These are phyloP conservation scores for Komagataella pastoris DNA, from an alignment of 805 yeast species.

Conservation along the genomic window DNA sequence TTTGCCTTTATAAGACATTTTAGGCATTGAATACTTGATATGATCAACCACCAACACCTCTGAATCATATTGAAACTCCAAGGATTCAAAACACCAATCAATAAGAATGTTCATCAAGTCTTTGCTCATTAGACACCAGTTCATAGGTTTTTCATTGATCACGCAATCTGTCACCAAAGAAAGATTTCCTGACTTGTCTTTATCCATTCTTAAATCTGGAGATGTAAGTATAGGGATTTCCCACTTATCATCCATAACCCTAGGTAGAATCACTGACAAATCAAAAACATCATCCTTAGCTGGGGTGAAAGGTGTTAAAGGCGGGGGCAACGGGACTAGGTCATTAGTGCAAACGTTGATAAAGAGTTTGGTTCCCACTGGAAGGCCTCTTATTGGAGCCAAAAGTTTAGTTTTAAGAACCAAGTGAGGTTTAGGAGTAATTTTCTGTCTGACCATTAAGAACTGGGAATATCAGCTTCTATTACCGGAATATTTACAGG, in stretches of 20 bases:
- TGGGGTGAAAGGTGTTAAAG: slow-evolving; percentile 1
- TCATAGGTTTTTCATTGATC: slow-evolving; percentile 47
- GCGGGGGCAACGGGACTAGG: slow-evolving; percentile 49
- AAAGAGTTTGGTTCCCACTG: slow-evolving; percentile 49
- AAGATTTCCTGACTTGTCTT: slow-evolving; percentile 57
- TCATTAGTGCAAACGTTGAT: slow-evolving; percentile 62
- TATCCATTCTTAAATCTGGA: slow-evolving; percentile 30
- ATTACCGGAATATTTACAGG: not conserved
- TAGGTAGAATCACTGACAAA: slow-evolving; percentile 44
- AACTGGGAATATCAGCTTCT: not conserved
- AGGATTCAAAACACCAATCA: slow-evolving; percentile 77
- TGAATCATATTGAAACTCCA: slow-evolving; percentile 25
- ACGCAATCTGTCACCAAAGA: slow-evolving; percentile 73
- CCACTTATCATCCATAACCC: slow-evolving; percentile 65
- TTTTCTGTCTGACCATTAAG: not conserved
- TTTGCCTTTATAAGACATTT: slow-evolving; percentile 59
- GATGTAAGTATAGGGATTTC: slow-evolving; percentile 74
- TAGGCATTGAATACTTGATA: slow-evolving; percentile 49
- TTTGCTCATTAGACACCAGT: slow-evolving; percentile 43
- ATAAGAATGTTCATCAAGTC: slow-evolving; percentile 54
- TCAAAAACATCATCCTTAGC: slow-evolving; percentile 23
- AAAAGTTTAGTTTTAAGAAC: slow-evolving; percentile 54
- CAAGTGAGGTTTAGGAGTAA: slow-evolving; percentile 52
- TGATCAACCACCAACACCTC: slow-evolving; percentile 39
- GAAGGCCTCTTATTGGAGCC: slow-evolving; percentile 14